Percentiles rank a stretch among this genome's conserved stretches.
These are phyloP conservation scores for Thraustochytrium striatum DNA, from an alignment of 352 stramenopile species.

Conservation along the genomic window DNA sequence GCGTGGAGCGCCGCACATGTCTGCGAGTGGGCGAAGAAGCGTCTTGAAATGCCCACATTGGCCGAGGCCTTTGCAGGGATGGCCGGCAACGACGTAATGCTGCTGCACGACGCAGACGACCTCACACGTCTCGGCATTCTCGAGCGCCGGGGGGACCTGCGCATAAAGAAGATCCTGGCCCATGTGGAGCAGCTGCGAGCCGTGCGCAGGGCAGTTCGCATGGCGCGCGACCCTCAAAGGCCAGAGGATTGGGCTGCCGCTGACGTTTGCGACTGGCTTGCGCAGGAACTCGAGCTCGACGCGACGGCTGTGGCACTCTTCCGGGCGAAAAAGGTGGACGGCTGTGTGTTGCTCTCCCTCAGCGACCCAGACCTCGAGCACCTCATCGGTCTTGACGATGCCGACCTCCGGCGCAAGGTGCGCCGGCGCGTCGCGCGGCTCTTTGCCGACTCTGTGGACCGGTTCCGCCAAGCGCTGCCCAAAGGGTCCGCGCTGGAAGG, in stretches of 20 bases:
- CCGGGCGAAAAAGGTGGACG: not conserved
- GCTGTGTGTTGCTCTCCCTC: not conserved
- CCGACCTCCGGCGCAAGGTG: too few species aligned
- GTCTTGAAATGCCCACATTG: not conserved
- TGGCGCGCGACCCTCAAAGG: not conserved
- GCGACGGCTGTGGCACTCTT: not conserved
- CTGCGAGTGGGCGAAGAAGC: not conserved
- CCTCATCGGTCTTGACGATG: too few species aligned
- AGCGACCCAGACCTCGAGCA: not conserved
- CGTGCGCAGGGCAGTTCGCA: not conserved
- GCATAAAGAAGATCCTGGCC: conserved; percentile 3
- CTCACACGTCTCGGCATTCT: not conserved
- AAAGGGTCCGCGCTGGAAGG: too few species aligned
- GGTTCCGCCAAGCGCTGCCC: too few species aligned
- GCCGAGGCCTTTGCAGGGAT: not conserved
- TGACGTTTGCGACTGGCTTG: conserved; percentile 26
- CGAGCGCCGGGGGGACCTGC: not conserved
- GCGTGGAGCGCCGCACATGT: conserved; percentile 6
- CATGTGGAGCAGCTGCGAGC: conserved; percentile 27
- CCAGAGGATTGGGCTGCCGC: not conserved
- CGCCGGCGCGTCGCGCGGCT: too few species aligned
- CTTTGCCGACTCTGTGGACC: too few species aligned
- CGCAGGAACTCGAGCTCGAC: not conserved
- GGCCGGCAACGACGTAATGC: not conserved
- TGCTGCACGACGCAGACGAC: conserved; percentile 1